These are phyloP conservation scores for Artemisia annua DNA, from an alignment of 129 eudicot species.

Conservation along the genomic window DNA sequence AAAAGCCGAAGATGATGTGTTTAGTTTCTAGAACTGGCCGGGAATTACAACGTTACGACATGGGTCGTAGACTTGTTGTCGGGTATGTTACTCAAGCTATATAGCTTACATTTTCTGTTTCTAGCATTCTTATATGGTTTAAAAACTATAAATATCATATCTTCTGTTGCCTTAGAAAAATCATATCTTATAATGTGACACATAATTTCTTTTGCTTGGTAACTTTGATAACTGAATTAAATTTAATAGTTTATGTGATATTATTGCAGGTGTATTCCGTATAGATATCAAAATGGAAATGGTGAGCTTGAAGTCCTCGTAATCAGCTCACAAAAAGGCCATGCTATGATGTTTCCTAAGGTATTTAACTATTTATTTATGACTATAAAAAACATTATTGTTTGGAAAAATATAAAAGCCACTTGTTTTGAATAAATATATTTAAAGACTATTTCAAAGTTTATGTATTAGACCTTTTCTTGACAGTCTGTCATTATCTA, in stretches of 20 bases:
- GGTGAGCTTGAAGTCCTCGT: constrained; percentile 71
- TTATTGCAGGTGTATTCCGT: constrained; percentile 74
- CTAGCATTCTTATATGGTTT: not conserved
- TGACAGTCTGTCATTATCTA: not conserved
- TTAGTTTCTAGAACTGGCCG: constrained; percentile 76
- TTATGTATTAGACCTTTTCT: not conserved
- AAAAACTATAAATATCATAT: not conserved
- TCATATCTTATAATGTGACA: not conserved
- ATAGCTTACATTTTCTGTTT: not conserved
- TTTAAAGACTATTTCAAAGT: constrained; percentile 21
- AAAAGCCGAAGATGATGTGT: constrained; percentile 51
- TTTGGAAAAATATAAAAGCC: constrained; percentile 23
- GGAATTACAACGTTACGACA: constrained; percentile 69
- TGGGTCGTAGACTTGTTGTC: constrained; percentile 77
- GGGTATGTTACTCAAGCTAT: constrained; percentile 41
- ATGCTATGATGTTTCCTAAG: constrained; percentile 90
- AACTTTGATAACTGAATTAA: not conserved
- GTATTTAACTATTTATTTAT: constrained; percentile 27
- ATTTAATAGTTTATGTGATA: not conserved
- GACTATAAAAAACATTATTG: not conserved
- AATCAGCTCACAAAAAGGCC: constrained; percentile 76
- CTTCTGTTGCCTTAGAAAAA: not conserved
- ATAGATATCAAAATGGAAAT: constrained; percentile 47
- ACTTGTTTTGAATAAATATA: constrained; percentile 39
- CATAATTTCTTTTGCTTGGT: not conserved